A percentile compares a stretch with the other conserved stretches of the same genome.
phyloP scores from a whole-genome alignment of 352 stramenopile genomes.

The Pythium plurisporium region DNA sequence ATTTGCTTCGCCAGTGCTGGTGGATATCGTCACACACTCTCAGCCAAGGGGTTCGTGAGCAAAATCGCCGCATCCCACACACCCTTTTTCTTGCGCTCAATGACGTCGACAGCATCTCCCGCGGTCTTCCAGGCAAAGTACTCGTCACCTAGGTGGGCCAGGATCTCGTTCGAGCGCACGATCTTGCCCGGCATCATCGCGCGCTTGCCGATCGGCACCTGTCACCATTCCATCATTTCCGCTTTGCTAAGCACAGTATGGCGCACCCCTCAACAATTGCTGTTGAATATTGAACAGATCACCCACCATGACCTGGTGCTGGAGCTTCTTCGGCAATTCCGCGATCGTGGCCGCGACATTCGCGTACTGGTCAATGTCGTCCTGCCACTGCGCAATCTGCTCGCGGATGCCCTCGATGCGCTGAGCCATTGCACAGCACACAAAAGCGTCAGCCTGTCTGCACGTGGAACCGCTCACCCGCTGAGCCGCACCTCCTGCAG shows the following conservation, averaged over 20 bases:
- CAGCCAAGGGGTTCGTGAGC: neutral
- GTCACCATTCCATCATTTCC: neutral
- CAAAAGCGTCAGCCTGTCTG: neutral
- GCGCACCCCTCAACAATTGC: no score
- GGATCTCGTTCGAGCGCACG: slow-evolving; percentile 79
- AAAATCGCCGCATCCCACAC: neutral
- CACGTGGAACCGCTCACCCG: neutral
- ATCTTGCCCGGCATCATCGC: slow-evolving; percentile 82
- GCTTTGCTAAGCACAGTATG: no score
- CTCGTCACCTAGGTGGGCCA: slow-evolving; percentile 75
- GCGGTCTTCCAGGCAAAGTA: slow-evolving; percentile 80
- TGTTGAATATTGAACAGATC: neutral
- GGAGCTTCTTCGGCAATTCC: slow-evolving; percentile 76
- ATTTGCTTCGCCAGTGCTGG: slow-evolving; percentile 54
- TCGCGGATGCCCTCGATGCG: slow-evolving; percentile 51
- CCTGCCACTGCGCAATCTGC: slow-evolving; percentile 47
- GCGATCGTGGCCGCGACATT: slow-evolving; percentile 45
- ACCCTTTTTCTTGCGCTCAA: slow-evolving; percentile 81
- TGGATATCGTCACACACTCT: neutral
- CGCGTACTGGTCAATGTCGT: slow-evolving; percentile 50
- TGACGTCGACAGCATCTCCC: slow-evolving; percentile 48
- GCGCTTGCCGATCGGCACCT: slow-evolving; percentile 75
- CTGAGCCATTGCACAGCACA: slow-evolving; percentile 22
- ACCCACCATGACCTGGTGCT: slow-evolving; percentile 72
- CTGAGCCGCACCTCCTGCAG: slow-evolving; percentile 45